phyloP scores from a whole-genome alignment of 257 asterid genomes.

The Gentiana macrophylla region DNA sequence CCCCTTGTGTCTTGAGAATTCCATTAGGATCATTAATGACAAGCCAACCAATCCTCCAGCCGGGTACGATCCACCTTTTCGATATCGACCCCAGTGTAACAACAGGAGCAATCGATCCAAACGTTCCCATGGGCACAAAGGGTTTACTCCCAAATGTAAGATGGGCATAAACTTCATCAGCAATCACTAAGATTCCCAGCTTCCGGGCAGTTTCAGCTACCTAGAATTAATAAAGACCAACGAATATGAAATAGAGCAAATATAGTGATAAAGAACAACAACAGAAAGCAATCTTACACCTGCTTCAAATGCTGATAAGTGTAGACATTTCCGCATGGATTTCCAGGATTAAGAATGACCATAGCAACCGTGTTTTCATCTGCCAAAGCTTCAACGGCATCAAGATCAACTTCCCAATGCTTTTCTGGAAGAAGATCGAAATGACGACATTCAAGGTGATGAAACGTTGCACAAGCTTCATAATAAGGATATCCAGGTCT shows the following conservation, averaged over 20 bases:
- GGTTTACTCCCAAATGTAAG: conserved; percentile 61
- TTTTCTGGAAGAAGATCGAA: conserved; percentile 66
- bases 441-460: conserved; percentile 52
- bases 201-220: conserved; percentile 69
- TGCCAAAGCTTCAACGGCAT: conserved; percentile 48
- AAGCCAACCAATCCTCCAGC: conserved; percentile 88
- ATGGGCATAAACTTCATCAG: conserved; percentile 81
- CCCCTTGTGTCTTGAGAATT: conserved; percentile 58
- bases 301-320: conserved; percentile 58
- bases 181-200: conserved; percentile 69
- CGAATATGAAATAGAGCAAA: not conserved
- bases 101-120: conserved; percentile 62
- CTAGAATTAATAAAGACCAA: conserved; percentile 18
- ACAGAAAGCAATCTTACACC: conserved; percentile 26
- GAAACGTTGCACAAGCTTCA: conserved; percentile 45
- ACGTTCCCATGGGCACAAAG: conserved; percentile 81
- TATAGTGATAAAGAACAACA: not conserved
- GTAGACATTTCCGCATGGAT: conserved; percentile 91
- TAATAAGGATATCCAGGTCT: conserved; percentile 73
- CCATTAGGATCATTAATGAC: conserved; percentile 55
- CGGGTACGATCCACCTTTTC: conserved; percentile 85
- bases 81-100: conserved; percentile 71
- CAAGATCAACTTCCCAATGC: conserved; percentile 81
- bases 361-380: conserved; percentile 80
- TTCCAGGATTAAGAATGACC: conserved; percentile 85